A percentile compares a stretch with the other conserved stretches of the same genome.
phyloP scores from a whole-genome alignment of 1,284 basidiomycete species.

The Psilocybe mexicana region DNA sequence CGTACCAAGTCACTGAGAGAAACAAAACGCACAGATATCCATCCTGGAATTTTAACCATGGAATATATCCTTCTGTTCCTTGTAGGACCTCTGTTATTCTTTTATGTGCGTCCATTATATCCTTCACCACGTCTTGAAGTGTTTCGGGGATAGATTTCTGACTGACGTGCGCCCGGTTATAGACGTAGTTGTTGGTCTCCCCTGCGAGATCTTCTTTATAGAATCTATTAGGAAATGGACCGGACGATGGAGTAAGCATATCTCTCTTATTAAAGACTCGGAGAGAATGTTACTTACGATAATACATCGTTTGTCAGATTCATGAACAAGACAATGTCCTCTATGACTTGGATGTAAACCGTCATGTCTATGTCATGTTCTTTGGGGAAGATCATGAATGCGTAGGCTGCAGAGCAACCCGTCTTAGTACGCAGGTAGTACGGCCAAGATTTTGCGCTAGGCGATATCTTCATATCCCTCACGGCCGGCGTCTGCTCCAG shows the following conservation, averaged over 20 bases:
- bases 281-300: not conserved
- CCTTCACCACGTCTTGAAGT: too few species aligned
- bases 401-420: not conserved
- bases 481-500: not conserved
- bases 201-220: conserved; percentile 5
- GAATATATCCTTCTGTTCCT: too few species aligned
- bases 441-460: not conserved
- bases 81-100: too few species aligned
- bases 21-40: not conserved
- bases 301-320: not conserved
- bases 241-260: not conserved
- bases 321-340: not conserved
- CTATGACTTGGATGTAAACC: not conserved
- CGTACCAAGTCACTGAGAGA: not conserved
- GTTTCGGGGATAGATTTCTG: not conserved
- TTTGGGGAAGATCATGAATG: not conserved
- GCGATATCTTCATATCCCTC: not conserved
- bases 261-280: not conserved
- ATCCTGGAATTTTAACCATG: not conserved
- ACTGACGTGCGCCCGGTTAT: not conserved
- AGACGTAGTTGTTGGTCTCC: conserved; percentile 10
- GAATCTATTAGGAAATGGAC: conserved; percentile 5
- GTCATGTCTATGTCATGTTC: not conserved
- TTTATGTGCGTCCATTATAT: too few species aligned
- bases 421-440: not conserved